These are phyloP conservation scores for Vicia sativa DNA, from an alignment of 306 rosid species.

Conservation along the genomic window DNA sequence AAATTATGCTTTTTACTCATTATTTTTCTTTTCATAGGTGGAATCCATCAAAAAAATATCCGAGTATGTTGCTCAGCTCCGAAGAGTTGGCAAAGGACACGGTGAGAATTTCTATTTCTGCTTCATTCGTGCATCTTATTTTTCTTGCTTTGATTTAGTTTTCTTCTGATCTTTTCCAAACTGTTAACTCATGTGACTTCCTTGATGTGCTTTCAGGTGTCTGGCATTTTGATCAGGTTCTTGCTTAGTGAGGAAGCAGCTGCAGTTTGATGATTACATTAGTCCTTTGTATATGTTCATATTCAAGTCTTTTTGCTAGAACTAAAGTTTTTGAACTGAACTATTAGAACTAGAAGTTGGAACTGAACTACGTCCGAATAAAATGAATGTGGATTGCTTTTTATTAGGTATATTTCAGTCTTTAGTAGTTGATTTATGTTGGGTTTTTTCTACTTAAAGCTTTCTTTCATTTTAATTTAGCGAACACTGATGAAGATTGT, in stretches of 20 bases:
- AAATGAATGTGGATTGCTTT: constrained; percentile 28
- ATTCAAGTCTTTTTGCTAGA: constrained; percentile 2
- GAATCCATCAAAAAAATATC: constrained; percentile 84
- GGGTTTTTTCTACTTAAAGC: neutral
- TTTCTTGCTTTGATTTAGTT: neutral
- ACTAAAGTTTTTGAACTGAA: constrained; percentile 19
- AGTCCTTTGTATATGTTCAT: constrained; percentile 21
- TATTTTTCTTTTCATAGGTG: constrained; percentile 49
- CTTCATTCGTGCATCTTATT: neutral
- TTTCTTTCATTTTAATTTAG: neutral
- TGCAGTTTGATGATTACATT: constrained; percentile 41
- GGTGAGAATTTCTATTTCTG: constrained; percentile 52
- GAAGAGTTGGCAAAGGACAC: constrained; percentile 93
- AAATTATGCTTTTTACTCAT: constrained; percentile 4
- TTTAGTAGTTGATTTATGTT: neutral
- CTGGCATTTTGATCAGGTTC: constrained; percentile 95
- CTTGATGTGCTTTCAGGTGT: constrained; percentile 61
- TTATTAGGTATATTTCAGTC: constrained; percentile 7
- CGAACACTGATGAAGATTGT: neutral
- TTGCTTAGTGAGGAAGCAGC: constrained; percentile 53
- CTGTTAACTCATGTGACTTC: constrained; percentile 12
- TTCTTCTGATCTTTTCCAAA: neutral
- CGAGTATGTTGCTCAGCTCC: constrained; percentile 92
- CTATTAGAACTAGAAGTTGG: constrained; percentile 13
- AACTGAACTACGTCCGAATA: constrained; percentile 8